Percentiles rank a stretch among this genome's conserved stretches.
phyloP scores from a whole-genome alignment of 306 rosid genomes.

The Fragaria iinumae region DNA sequence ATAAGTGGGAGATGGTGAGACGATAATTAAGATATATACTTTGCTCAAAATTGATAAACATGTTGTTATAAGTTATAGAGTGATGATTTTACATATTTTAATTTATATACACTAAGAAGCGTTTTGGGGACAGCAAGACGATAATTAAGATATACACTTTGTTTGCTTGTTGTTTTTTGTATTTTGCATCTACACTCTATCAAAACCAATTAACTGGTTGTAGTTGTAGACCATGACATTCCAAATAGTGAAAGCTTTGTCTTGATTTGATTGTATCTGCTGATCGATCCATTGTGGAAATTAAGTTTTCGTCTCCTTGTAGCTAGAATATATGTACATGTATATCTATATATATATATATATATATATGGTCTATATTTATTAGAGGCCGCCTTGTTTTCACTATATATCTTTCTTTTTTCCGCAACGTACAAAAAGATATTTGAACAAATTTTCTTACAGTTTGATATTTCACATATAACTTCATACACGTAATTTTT shows the following conservation, averaged over 20 bases:
- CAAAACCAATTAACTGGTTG: neutral
- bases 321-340: too few species aligned
- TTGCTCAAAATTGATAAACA: too few species aligned
- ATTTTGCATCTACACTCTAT: neutral
- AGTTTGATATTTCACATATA: neutral
- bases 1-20: too few species aligned
- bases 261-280: neutral
- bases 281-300: neutral
- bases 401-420: neutral
- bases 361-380: neutral
- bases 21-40: too few species aligned
- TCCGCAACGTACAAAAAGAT: neutral
- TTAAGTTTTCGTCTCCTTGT: neutral
- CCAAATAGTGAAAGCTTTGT: neutral
- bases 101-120: neutral
- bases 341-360: too few species aligned
- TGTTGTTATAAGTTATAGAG: too few species aligned
- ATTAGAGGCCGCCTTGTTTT: neutral
- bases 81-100: too few species aligned
- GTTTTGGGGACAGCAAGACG: neutral
- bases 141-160: neutral
- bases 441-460: neutral
- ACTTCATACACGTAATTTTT: neutral
- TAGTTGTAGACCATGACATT: neutral
- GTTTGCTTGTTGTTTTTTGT: neutral